Evolutionary conservation across 2,329 filamentous ascomycete species (phyloP), one percentile per base, ranked within the genome.

Genomic region (Ophiostoma himal-ulmi): DNA sequence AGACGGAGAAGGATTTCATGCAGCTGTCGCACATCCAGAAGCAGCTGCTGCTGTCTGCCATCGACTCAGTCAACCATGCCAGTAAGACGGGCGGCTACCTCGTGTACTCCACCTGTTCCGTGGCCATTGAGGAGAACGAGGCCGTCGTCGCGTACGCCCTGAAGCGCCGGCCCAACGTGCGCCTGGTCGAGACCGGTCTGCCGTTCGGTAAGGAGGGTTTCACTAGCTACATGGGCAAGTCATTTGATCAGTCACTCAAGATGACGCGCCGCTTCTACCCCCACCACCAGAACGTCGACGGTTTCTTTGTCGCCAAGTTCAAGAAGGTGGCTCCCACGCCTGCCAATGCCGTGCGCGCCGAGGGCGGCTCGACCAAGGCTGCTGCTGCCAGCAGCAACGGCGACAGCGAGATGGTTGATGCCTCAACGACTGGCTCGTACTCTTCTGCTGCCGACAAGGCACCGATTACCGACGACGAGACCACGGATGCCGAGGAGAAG

Each of bases 231-330:
- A 91, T 91, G 83, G 91, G 93, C 81, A 98, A 98, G 85, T 88
- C 87, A 72, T 99, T 99, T 81, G 91, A 96, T 78, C 86, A 91
- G 6, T 91, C 88, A 75, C 88, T 99, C 83, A 91, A 90, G 77
- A 83, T 94, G 78, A 94, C 93, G 20, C 85, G 92, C 74, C 85
- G 94, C 70, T 97, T 93, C 83, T 97, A 96, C 81, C 93, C 93
- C 0, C 93, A 97, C 79, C 97, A 97, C 74, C 72, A 74, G 22
- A 74, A 75, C 81, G 93, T 99, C 44, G 95, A 77, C 79, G 95
- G 95, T 74, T 99, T 99, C 88, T 99, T 93, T 79, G 95, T 99
- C 73, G 92, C 93, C 77, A 99, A 99, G 81, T 91, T 99, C 82
- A 94, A 96, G 81, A 99, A 99, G 85, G 88, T 88, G 20, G 94